Conservation (phyloP, 768 basidiomycete species). For the Boletus rubropictus region DNA sequence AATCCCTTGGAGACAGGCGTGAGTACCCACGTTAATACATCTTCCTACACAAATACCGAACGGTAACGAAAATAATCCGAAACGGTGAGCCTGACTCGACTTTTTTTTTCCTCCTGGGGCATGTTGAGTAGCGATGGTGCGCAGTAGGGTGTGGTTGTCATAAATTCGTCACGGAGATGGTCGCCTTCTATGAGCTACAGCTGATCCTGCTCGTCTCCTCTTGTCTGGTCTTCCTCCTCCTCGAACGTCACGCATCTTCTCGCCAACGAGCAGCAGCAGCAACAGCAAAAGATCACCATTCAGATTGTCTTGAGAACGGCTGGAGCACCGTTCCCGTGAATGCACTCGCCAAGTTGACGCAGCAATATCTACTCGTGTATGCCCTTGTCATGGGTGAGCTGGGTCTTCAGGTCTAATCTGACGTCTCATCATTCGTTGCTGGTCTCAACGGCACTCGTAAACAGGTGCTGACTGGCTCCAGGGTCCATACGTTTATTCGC, state of each 20-base stretch:
- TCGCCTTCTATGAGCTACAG: slow-evolving; percentile 39
- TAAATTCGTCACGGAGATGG: slow-evolving; percentile 16
- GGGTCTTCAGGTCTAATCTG: background rate
- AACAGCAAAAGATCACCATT: slow-evolving; percentile 21
- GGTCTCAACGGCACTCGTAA: background rate
- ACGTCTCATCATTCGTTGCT: background rate
- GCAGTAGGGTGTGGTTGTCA: background rate
- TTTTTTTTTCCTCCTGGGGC: background rate
- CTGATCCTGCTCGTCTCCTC: slow-evolving; percentile 32
- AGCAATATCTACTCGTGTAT: slow-evolving; percentile 61
- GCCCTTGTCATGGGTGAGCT: slow-evolving; percentile 66
- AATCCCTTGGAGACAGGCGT: background rate
- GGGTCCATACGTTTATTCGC: slow-evolving; percentile 72
- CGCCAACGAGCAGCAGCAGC: slow-evolving; percentile 16
- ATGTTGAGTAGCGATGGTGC: background rate
- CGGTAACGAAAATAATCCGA: slow-evolving; percentile 1
- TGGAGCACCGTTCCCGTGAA: slow-evolving; percentile 15
- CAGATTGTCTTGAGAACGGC: slow-evolving; percentile 31
- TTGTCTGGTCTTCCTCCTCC: slow-evolving; percentile 31
- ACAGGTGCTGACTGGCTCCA: slow-evolving; percentile 75
- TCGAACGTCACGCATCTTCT: slow-evolving; percentile 31
- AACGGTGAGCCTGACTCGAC: slow-evolving; percentile 6
- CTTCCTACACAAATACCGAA: background rate
- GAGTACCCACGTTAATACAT: background rate
- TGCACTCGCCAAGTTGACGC: slow-evolving; percentile 31